Evolutionary conservation across 805 yeast genomes (phyloP), one percentile per base, ranked within the genome.

Genomic region (Candida ortonii): DNA sequence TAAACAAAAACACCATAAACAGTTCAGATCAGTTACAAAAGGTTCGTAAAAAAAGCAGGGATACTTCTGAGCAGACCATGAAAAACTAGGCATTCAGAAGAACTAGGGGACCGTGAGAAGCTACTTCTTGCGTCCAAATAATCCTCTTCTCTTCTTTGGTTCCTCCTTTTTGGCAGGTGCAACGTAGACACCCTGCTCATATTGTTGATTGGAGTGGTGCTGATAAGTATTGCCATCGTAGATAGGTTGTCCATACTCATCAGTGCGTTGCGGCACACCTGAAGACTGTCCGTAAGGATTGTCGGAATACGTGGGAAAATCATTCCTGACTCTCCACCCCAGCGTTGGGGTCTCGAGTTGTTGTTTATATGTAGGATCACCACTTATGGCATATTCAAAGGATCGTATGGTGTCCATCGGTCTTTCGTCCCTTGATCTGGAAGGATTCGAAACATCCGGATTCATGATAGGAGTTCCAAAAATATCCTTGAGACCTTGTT

Each of bases 321-420:
- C 83, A 46, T 84, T 73, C 66, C 97, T 77, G 7, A 86, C 85
- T 35, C 84, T 78, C 82, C 94, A 89, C 11, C 97, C 97, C 27
- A 83, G 71, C 13, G 76, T 68, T 6, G 76, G 75, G 4, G 89
- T 71, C 61, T 89, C 97, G 52, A 87, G 68, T 50, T 84, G 87
- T 38, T 86, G 93, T 34, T 80, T 78, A 67, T 84, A 82, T 9
- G 75, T 61, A 38, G 71, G 64, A 60, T 93, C 98, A 33, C 96
- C 96, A 6, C 96, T 86, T 45, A 93, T 88, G 23, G 97, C 80
- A 56, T 82, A 93, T 67, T 93, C 97, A 62, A 93, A 93, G 5
- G 85, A 72, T 50, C 97, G 73, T 52, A 93, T 89, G 2, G 99
- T 93, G 60, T 94, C 99, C 52, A 93, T 67, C 4, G 99, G 99